Base-by-base conservation (phyloP, 2,329 filamentous ascomycete genomes). In the Aspergillus aculeatinus region DNA sequence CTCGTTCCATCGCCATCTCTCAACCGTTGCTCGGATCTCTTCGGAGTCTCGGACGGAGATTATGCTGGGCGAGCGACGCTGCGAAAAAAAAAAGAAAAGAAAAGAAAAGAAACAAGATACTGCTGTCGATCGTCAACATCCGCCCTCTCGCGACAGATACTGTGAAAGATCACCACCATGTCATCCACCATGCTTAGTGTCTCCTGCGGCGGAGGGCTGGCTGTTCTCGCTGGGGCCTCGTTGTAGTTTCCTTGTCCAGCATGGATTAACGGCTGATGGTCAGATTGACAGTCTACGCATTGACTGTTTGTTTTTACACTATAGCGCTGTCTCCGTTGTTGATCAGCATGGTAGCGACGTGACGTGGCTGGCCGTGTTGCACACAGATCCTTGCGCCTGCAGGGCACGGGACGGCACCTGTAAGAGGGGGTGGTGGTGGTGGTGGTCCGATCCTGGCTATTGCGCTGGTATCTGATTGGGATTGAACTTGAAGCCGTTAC, bases 211-310 rank as follows among this genome's bases (percentile, higher is more conserved):
- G 10, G 16, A 51, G 7, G 16, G 19, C 21, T 27, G 39, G 49
- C 33, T 51, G 29, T 55, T 55, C 29, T 51, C 55, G 10, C 51
- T 44, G 44, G 59, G n/a, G 12, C 53, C 60, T 66, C 63, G 53
- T 65, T 47, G 29, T 62, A 56, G 47, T 63, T 63, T 61, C 64
- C 55, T 10, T 33, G 57, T 62, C 19, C 12, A 60, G 63, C 39
- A 62, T 63, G 48, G 63, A 64, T 64, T 63, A 31, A 58, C 60
- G 31, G 48, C 33, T 27, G 39, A 27, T 27, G 25, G 25, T n/a
- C 25, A 56, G 11, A 21, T 23, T 31, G 29, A n/a, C 10, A 16
- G n/a, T 47, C 33, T 35, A 4, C 33, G 14, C 33, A 35, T 12
- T 16, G 12, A 35, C 33, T 12, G 33, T 35, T 35, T 35, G 5